Base-by-base conservation (phyloP, 768 basidiomycete species). In the Cubamyces sp. region DNA sequence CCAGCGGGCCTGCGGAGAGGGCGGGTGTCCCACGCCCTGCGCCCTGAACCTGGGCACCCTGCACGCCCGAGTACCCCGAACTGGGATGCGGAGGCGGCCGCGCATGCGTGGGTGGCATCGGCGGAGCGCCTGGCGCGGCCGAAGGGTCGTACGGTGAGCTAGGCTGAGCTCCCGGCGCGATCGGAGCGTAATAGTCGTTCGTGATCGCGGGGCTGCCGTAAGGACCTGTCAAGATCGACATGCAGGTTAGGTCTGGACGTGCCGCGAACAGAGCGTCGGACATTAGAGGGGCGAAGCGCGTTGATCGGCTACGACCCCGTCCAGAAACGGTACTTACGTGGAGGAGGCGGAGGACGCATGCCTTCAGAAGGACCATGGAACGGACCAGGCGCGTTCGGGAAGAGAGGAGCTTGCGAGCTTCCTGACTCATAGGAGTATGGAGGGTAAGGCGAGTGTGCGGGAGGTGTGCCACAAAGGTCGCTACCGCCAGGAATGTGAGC, bases 321-420 rank as follows among this genome's bases (percentile, higher is more conserved):
- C 16, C 37, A 57, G 30, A 59, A 64, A 40, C 26, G 26, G 54
- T 57, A 75, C 77, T 66, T 71, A 82, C 82, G 74, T 60, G 74
- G 74, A 23, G 74, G 76, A 21, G 74, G 76, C 51, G 75, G 64
- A 41, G 76, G 57, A 60, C 75, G 74, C 48, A 72, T 70, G 47
- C 68, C 30, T 7, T 60, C 64, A 42, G 70, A 56, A n/a, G 64
- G 59, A 40, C 54, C 69, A 56, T 57, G 50, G 45, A 46, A 60
- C 52, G 52, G 28, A n/a, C 43, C 47, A 39, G 49, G 56, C n/a
- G 40, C 56, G 30, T 52, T 43, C 37, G 60, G 49, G 56, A 61
- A 61, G 50, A 23, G 45, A 6, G 63, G 58, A 5, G 56, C 54
- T 7, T 64, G 57, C 5, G 62, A 37, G 37, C 41, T 25, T 14